Evolutionary conservation across 495 filamentous ascomycete genomes (phyloP).

Genomic region (Tetracladium marchalianum): DNA sequence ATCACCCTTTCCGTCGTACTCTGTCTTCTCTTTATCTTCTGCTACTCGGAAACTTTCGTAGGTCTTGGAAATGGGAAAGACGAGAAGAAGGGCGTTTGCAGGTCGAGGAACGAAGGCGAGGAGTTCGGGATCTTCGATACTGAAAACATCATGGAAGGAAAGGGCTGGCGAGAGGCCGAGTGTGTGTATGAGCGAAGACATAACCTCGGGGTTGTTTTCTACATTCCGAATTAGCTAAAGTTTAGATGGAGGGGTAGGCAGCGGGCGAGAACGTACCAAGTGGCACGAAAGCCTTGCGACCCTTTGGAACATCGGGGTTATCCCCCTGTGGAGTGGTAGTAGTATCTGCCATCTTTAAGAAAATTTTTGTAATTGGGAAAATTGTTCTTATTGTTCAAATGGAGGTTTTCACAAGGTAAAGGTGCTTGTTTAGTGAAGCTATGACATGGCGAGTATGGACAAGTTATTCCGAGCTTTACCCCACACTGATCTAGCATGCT

Average conservation of each 20-base stretch:
- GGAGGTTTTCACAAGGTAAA: no score
- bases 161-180: constrained; percentile 61
- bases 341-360: neutral
- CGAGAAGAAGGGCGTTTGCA: constrained; percentile 70
- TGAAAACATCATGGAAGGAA: constrained; percentile 74
- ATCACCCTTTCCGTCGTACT: constrained; percentile 32
- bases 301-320: constrained; percentile 17
- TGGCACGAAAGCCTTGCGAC: constrained; percentile 28
- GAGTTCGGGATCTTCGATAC: constrained; percentile 67
- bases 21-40: constrained; percentile 45
- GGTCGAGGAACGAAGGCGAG: constrained; percentile 77
- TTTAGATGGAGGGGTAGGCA: neutral
- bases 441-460: no score
- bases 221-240: neutral
- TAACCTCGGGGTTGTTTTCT: constrained; percentile 63
- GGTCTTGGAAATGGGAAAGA: constrained; percentile 65
- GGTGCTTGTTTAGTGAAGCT: no score
- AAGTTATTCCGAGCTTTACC: no score
- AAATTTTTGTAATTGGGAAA: neutral
- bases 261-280: constrained; percentile 20
- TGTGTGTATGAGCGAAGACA: constrained; percentile 63
- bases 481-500: no score
- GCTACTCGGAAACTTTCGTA: constrained; percentile 56
- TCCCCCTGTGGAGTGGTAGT: neutral
- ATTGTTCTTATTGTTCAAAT: no score